A percentile compares a stretch with the other conserved stretches of the same genome.
These are phyloP conservation scores for Pachysandra terminalis DNA, from an alignment of 164 flowering plant species.

Conservation along the genomic window DNA sequence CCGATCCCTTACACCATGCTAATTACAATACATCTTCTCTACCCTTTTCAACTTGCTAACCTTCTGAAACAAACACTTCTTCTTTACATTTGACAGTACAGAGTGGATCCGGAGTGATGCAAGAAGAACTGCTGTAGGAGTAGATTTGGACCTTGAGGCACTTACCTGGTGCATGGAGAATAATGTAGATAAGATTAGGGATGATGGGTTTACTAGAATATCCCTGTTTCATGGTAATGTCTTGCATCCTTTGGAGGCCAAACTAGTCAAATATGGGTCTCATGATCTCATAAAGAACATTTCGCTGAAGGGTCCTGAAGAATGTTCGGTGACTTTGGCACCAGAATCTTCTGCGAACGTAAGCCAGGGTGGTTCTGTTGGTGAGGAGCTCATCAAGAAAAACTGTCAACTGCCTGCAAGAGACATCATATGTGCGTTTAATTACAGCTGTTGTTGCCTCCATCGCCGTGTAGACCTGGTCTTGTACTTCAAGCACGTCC, in stretches of 20 bases:
- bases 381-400: constrained; percentile 23
- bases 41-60: too few species aligned
- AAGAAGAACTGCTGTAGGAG: constrained; percentile 80
- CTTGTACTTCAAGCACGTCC: constrained; percentile 77
- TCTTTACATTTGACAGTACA: constrained; percentile 37
- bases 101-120: constrained; percentile 89
- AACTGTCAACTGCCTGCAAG: constrained; percentile 48
- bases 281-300: constrained; percentile 32
- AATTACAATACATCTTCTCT: too few species aligned
- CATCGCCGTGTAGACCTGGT: constrained; percentile 70
- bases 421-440: constrained; percentile 93
- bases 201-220: constrained; percentile 69
- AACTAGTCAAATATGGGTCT: constrained; percentile 36
- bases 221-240: constrained; percentile 93
- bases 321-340: constrained; percentile 6
- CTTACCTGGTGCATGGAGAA: constrained; percentile 84
- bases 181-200: constrained; percentile 61
- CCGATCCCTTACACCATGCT: too few species aligned
- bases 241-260: constrained; percentile 65
- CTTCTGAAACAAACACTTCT: too few species aligned
- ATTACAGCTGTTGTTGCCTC: constrained; percentile 96
- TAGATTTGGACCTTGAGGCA: constrained; percentile 91
- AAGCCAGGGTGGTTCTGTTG: constrained; percentile 6
- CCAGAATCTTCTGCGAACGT: constrained; percentile 18
- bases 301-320: constrained; percentile 29